A percentile compares a stretch with the other conserved stretches of the same genome.
Conservation (phyloP, 176 grass and related monocot species). For the Aegilops longissima region DNA sequence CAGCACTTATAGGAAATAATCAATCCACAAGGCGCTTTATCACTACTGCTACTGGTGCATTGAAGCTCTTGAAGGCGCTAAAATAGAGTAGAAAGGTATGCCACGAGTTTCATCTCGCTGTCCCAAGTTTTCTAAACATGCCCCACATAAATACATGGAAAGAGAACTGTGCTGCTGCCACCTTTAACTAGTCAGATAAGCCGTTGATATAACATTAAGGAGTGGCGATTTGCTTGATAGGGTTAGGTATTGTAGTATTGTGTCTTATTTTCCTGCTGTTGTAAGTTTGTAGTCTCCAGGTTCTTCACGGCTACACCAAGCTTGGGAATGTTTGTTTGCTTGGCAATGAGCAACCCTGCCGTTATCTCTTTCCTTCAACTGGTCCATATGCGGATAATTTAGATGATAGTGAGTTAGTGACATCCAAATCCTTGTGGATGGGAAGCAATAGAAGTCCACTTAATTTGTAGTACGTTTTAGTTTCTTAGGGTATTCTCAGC, state of each 20-base stretch:
- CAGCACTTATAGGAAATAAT: not conserved
- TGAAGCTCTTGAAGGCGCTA: constrained; percentile 19
- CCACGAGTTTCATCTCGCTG: not conserved
- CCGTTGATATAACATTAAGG: not conserved
- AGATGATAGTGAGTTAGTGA: too few species aligned
- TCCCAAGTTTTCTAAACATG: not conserved
- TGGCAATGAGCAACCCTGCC: not conserved
- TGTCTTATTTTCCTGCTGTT: not conserved
- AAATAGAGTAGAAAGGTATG: constrained; percentile 22
- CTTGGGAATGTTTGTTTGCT: constrained; percentile 53
- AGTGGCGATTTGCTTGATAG: not conserved
- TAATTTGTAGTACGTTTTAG: not conserved
- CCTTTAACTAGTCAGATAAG: not conserved
- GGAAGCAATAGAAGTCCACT: not conserved
- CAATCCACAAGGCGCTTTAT: not conserved
- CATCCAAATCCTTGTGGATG: not conserved
- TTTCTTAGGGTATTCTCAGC: not conserved
- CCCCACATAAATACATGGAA: not conserved
- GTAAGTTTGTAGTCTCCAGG: too few species aligned
- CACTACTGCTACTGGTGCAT: constrained; percentile 22
- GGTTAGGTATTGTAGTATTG: not conserved
- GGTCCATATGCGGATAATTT: not conserved
- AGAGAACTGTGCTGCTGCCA: not conserved
- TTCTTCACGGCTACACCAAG: constrained; percentile 91
- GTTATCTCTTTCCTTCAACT: not conserved